These are phyloP conservation scores for Paramecium sonneborni DNA, from an alignment of 73 alveolate species.

Conservation along the genomic window DNA sequence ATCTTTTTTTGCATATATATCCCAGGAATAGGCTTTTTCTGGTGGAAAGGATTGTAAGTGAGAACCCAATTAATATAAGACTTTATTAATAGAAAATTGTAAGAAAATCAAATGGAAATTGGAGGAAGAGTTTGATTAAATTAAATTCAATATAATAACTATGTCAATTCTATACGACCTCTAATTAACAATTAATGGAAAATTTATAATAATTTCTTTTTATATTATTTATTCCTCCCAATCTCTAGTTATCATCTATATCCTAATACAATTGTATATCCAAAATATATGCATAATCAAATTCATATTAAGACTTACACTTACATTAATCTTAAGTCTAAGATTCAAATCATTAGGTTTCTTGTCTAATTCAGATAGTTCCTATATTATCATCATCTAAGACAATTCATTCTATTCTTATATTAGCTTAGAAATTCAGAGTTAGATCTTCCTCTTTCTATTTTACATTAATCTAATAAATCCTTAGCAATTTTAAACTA, in stretches of 20 bases:
- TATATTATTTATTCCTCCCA: background rate
- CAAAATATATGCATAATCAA: background rate
- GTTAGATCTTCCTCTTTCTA: background rate
- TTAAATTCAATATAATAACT: slow-evolving; percentile 13
- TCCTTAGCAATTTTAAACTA: background rate
- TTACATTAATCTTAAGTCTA: background rate
- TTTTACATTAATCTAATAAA: background rate
- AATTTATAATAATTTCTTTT: background rate
- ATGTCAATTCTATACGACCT: background rate
- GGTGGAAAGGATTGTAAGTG: background rate
- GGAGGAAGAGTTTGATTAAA: slow-evolving; percentile 35
- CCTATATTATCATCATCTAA: background rate
- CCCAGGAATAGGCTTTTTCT: slow-evolving; percentile 22
- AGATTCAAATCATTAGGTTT: background rate
- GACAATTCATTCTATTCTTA: background rate
- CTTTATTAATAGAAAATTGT: background rate
- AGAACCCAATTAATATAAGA: slow-evolving; percentile 1
- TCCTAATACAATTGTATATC: background rate
- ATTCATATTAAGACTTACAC: background rate
- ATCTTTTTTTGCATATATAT: slow-evolving; percentile 16
- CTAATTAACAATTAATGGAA: background rate
- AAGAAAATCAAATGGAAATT: slow-evolving; percentile 21
- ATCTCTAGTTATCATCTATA: background rate
- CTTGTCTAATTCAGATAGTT: background rate
- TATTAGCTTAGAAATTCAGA: background rate